phyloP scores from a whole-genome alignment of 1,284 basidiomycete species.

The Melampsora americana region DNA sequence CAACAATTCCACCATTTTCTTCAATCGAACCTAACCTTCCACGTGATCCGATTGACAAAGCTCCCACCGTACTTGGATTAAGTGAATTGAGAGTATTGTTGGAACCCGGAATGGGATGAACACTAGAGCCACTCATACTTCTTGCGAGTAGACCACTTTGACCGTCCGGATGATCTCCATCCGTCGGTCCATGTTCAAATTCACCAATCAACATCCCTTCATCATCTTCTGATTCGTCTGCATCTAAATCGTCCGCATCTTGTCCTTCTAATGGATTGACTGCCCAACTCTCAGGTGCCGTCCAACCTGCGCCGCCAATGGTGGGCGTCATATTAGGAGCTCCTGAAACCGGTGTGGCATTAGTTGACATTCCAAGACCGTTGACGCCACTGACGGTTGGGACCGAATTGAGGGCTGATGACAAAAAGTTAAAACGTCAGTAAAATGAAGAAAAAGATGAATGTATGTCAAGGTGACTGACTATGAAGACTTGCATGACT shows the following conservation, averaged over 20 bases:
- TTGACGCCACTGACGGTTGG: conserved; percentile 5
- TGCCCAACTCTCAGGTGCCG: conserved; percentile 43
- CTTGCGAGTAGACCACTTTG: conserved; percentile 25
- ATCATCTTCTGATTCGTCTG: conserved; percentile 36
- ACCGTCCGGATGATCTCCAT: conserved; percentile 51
- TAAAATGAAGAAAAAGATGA: background rate
- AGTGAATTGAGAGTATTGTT: conserved; percentile 27
- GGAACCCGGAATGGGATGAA: conserved; percentile 1
- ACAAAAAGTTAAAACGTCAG: background rate
- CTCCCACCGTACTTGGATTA: conserved; percentile 2
- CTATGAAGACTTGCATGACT: conserved; percentile 13
- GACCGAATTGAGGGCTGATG: background rate
- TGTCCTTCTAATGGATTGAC: conserved; percentile 40
- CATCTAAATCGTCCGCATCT: conserved; percentile 22
- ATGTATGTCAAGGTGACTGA: background rate
- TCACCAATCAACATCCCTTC: conserved; percentile 30
- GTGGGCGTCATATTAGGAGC: background rate
- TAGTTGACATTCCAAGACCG: background rate
- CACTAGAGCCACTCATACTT: conserved; percentile 30
- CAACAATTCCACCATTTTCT: conserved; percentile 2
- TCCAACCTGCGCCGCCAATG: conserved; percentile 33
- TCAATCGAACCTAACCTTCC: conserved; percentile 40
- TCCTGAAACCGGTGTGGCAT: background rate
- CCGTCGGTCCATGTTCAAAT: conserved; percentile 67
- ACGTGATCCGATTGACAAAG: conserved; percentile 7